These are phyloP conservation scores for Teratosphaeria gauchensis DNA, from an alignment of 2,329 filamentous ascomycete species.

Conservation along the genomic window DNA sequence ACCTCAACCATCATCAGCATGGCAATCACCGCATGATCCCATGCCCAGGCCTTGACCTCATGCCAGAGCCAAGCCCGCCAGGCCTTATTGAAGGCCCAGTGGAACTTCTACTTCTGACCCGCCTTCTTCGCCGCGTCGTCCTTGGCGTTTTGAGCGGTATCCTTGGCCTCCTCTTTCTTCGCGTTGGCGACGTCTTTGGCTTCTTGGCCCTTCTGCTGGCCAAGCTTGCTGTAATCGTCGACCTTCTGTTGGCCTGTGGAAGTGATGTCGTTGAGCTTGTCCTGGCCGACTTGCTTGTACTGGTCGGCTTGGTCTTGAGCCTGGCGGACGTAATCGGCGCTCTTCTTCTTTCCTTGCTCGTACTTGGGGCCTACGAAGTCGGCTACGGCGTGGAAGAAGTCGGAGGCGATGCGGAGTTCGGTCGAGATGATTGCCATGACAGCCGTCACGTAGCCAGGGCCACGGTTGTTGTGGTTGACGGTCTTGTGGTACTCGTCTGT, in stretches of 20 bases:
- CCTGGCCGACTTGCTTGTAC: conserved; percentile 16
- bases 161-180: conserved; percentile 16
- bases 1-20: not conserved
- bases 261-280: conserved; percentile 17
- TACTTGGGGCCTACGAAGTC: conserved; percentile 25
- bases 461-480: conserved; percentile 22
- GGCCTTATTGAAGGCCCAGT: not conserved
- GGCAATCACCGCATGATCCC: not conserved
- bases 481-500: conserved; percentile 30
- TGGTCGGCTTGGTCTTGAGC: conserved; percentile 18
- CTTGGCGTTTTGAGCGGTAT: conserved; percentile 11
- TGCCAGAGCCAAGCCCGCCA: not conserved
- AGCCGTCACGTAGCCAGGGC: conserved; percentile 18
- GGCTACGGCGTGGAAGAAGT: conserved; percentile 23
- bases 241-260: conserved; percentile 20
- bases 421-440: conserved; percentile 26
- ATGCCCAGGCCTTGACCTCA: not conserved
- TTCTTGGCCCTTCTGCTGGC: conserved; percentile 17
- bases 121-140: conserved; percentile 5
- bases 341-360: conserved; percentile 26
- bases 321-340: conserved; percentile 17
- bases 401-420: conserved; percentile 24
- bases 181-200: conserved; percentile 8
- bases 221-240: conserved; percentile 18
- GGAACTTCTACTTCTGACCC: conserved; percentile 1